Evolutionary conservation across 148 eudicot species (phyloP), one percentile per base, ranked within the genome.

Genomic region (Persicaria maculosa): DNA sequence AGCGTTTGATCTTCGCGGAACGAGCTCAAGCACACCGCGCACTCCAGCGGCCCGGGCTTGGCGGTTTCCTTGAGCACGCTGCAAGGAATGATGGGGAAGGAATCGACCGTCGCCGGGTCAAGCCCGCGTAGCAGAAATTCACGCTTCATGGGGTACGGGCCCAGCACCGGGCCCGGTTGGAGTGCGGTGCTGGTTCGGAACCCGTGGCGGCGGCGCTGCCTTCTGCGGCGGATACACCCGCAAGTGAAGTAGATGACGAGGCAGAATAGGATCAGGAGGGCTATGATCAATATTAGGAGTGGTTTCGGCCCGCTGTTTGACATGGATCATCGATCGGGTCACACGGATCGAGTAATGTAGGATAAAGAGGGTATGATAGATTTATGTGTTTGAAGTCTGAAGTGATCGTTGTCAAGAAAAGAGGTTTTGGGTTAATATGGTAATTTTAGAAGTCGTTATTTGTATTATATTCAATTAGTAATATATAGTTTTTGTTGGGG

Each of bases 11-110:
- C 72, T 3, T 70, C 53, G 6, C 36, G 50, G 9, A 70, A 70
- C 22, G 72, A 47, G 72, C 48, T 70, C 14, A 70, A 46, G 52
- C 72, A 70, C 6, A 70, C 25, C 10, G 72, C 72, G 52, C 72
- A 70, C 31, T 70, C 72, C 6, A 70, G 72, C 52, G 44, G 50
- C 5, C 52, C 72, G 72, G 48, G 14, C 20, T 70, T 44, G 12
- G 10, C 52, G 72, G 20, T 6, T n/a, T 70, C 52, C 14, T 7
- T 70, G 52, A 70, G 53, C 20, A 17, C 72, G 43, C 67, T 59
- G 43, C 67, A 59, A 12, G 67, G 67, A 4, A 59, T 59, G 40
- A 59, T 22, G 67, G 67, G 67, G 43, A 59, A 59, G 40, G 67
- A 20, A 44, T 59, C 67, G 0, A 59, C 43, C 15, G 25, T 36